Percentiles rank a stretch among this genome's conserved stretches.
Conservation (phyloP, 2,329 filamentous ascomycete species). For the Monosporascus sp. region DNA sequence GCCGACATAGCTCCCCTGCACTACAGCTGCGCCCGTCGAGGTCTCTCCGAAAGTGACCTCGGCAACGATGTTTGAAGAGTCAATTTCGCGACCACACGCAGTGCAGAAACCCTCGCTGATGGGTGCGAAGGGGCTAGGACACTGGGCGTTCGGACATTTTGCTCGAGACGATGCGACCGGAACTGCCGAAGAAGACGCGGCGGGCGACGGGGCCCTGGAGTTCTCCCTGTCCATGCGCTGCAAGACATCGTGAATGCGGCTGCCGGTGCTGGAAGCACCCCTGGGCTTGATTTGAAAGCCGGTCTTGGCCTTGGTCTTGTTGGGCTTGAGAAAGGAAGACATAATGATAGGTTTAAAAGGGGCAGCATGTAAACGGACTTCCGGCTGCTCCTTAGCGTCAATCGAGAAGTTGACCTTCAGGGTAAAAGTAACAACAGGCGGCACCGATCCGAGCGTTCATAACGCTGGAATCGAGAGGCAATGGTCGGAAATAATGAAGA, state of each 20-base stretch:
- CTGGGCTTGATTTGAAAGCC: slow-evolving; percentile 37
- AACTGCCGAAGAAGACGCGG: slow-evolving; percentile 12
- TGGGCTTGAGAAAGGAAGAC: slow-evolving; percentile 43
- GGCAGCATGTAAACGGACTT: slow-evolving; percentile 3
- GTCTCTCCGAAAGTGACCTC: slow-evolving; percentile 91
- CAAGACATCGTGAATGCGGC: slow-evolving; percentile 44
- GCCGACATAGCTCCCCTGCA: slow-evolving; percentile 84
- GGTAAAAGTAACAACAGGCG: neutral
- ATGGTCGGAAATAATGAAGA: too few relatives aligned
- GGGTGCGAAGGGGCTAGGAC: slow-evolving; percentile 50
- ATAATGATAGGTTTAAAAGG: slow-evolving; percentile 24
- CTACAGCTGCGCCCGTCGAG: slow-evolving; percentile 77
- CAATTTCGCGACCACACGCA: slow-evolving; percentile 78
- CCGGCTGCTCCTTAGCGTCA: neutral
- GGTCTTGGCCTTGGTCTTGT: slow-evolving; percentile 29
- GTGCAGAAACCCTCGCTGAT: slow-evolving; percentile 67
- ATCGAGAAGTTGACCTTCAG: neutral
- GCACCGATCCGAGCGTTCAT: neutral
- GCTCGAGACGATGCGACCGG: slow-evolving; percentile 30
- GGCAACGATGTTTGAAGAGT: slow-evolving; percentile 83
- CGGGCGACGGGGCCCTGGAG: slow-evolving; percentile 12
- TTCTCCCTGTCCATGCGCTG: slow-evolving; percentile 22
- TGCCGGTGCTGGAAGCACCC: slow-evolving; percentile 39
- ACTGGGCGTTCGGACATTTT: slow-evolving; percentile 55
- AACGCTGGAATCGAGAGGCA: neutral